A percentile compares a stretch with the other conserved stretches of the same genome.
phyloP scores from a whole-genome alignment of 148 eudicot species.

The Suaeda aralocaspica region DNA sequence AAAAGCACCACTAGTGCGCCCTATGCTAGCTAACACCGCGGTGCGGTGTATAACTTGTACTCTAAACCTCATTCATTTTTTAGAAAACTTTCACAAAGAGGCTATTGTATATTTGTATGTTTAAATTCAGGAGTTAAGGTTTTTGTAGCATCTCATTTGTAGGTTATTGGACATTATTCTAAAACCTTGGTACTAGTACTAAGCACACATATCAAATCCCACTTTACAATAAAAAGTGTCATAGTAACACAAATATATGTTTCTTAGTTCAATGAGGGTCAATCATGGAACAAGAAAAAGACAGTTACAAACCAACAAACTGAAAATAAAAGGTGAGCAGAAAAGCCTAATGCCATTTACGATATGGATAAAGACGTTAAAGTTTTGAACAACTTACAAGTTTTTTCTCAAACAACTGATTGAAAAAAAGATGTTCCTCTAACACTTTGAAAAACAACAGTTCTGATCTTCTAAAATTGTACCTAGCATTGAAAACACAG shows the following conservation, averaged over 20 bases:
- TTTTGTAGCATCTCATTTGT: too few relatives aligned
- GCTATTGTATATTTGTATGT: too few relatives aligned
- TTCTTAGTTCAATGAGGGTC: background rate
- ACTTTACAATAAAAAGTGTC: too few relatives aligned
- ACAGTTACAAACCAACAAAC: background rate
- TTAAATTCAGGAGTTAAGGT: too few relatives aligned
- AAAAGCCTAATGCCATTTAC: background rate
- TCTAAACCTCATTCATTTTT: too few relatives aligned
- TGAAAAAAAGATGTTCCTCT: background rate
- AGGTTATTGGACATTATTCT: too few relatives aligned
- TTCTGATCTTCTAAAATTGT: background rate
- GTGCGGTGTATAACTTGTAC: too few relatives aligned
- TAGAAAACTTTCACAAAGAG: too few relatives aligned
- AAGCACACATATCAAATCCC: background rate
- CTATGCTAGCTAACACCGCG: too few relatives aligned
- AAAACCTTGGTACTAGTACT: too few relatives aligned
- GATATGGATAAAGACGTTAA: background rate
- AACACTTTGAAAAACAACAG: background rate
- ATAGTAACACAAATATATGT: too few relatives aligned
- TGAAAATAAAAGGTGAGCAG: background rate
- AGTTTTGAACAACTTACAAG: slow-evolving; percentile 9
- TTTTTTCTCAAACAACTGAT: background rate
- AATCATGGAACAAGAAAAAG: background rate
- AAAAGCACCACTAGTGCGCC: too few relatives aligned
- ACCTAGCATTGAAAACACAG: background rate